These are phyloP conservation scores for Triangularia verruculosa DNA, from an alignment of 2,329 filamentous ascomycete genomes.

Conservation along the genomic window DNA sequence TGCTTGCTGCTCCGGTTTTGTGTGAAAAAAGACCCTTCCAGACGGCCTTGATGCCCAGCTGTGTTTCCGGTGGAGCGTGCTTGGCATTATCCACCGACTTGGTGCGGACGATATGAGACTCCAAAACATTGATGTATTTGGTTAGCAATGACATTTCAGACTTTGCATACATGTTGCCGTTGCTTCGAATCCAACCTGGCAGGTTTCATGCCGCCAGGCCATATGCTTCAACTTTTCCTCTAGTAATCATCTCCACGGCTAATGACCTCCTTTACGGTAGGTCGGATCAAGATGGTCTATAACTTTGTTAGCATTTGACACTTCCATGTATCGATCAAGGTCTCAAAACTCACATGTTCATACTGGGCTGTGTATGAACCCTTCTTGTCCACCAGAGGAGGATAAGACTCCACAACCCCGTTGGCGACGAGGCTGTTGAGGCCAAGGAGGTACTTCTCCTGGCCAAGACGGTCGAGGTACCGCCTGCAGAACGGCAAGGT, in stretches of 20 bases:
- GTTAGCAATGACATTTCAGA: background rate
- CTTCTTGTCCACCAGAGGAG: slow-evolving; percentile 86
- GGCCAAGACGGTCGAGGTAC: slow-evolving; percentile 87
- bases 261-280: slow-evolving; percentile 82
- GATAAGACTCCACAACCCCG: slow-evolving; percentile 87
- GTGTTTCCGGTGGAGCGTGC: background rate
- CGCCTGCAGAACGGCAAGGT: slow-evolving; percentile 87
- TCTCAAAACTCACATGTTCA: slow-evolving; percentile 77
- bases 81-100: background rate
- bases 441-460: slow-evolving; percentile 90
- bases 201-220: slow-evolving; percentile 10
- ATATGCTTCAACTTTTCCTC: background rate
- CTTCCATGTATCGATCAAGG: background rate
- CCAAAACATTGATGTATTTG: background rate
- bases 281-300: slow-evolving; percentile 72
- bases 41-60: background rate
- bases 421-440: slow-evolving; percentile 80
- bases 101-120: background rate
- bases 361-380: slow-evolving; percentile 93
- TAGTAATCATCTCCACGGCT: slow-evolving; percentile 84
- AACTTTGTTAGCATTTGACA: slow-evolving; percentile 11
- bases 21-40: background rate
- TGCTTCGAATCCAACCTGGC: background rate
- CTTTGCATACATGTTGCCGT: background rate
- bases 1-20: background rate